Conservation (phyloP, 441 rosid species). For the Populus hybrid region DNA sequence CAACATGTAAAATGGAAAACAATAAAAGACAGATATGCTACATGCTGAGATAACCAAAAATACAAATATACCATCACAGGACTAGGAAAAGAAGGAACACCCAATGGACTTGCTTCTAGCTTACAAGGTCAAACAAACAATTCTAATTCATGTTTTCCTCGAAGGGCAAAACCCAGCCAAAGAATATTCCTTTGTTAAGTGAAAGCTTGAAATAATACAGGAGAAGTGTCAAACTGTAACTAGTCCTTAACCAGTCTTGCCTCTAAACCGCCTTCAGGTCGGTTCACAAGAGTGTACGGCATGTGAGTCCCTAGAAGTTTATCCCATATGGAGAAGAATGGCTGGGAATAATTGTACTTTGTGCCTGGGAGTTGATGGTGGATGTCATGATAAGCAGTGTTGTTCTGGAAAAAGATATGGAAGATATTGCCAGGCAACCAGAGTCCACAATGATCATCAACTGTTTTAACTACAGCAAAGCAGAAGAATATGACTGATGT, state of each 20-base stretch:
- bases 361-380: constrained; percentile 76
- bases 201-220: constrained; percentile 18
- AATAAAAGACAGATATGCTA: constrained; percentile 21
- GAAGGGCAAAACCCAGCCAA: constrained; percentile 19
- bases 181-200: constrained; percentile 16
- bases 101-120: constrained; percentile 7
- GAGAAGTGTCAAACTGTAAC: constrained; percentile 13
- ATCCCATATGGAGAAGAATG: constrained; percentile 76
- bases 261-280: constrained; percentile 66
- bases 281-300: constrained; percentile 50
- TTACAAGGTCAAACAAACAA: constrained; percentile 25
- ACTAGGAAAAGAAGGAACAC: constrained; percentile 2
- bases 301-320: constrained; percentile 63
- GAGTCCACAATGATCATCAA: constrained; percentile 74
- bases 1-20: neutral
- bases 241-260: constrained; percentile 52
- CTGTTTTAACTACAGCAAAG: constrained; percentile 61
- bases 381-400: constrained; percentile 76
- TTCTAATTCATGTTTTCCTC: constrained; percentile 24
- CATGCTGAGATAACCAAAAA: constrained; percentile 14
- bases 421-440: constrained; percentile 71
- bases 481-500: constrained; percentile 67
- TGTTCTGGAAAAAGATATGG: constrained; percentile 58
- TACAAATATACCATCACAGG: constrained; percentile 21
- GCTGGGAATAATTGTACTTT: constrained; percentile 72